Base-by-base conservation (phyloP, 805 yeast species). In the Yamadazyma endophytica region DNA sequence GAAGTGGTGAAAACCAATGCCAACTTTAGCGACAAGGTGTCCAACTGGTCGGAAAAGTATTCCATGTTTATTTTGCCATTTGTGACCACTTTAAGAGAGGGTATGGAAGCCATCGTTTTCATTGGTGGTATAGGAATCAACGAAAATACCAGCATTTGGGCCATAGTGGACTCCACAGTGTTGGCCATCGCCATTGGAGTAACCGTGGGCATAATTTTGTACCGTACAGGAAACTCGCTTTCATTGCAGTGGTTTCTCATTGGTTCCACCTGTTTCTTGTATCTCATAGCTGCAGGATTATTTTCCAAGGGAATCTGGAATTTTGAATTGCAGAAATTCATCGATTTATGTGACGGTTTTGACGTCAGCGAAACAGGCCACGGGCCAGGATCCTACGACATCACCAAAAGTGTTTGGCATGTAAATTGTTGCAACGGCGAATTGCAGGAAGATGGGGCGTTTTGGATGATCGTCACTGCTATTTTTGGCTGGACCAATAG, bases 401-500 rank as follows among this genome's bases (percentile, higher is more conserved):
- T 65, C 18, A 39, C 52, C 25, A 54, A 44, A 18, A 54, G 64
- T 33, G 58, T 66, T 8, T 66, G 72, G 72, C 72, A 65, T 44
- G 70, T 66, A 15, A 64, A 66, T 46, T 66, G 72, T 42, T 66
- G 71, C 36, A 61, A 64, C 36, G 94, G 95, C 15, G 46, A 42
- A 21, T 82, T 84, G 44, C 82, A 74, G n/a, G 96, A 88, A 49
- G 95, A 95, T 4, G 46, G 46, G 3, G 38, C 43, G 4, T 77
- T 80, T 19, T 88, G 95, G 95, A 86, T 87, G 95, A 64, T 88
- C 21, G 69, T 84, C 47, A 86, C 89, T 21, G 96, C 95, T 1
- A 65, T 88, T 4, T 70, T 88, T 30, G 97, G 97, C 2, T 88
- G 97, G 97, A 87, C 92, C 9, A 88, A 88, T 54, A 77, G 89